Conservation (phyloP, 2,329 filamentous ascomycete genomes). For the Pseudocercospora eumusae region DNA sequence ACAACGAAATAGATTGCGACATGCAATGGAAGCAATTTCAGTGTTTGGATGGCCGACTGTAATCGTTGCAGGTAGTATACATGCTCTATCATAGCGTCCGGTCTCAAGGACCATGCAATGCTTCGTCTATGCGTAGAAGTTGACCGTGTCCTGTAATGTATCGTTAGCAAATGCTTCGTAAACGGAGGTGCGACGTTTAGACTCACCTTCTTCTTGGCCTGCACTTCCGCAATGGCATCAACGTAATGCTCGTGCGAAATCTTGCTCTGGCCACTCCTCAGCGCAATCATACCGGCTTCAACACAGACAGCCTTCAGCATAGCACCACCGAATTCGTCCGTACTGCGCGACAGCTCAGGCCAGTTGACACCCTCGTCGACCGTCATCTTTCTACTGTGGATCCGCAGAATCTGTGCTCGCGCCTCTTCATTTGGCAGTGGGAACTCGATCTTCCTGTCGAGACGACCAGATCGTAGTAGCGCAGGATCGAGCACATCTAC, state of each 20-base stretch:
- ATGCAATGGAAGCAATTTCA: background rate
- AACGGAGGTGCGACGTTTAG: background rate
- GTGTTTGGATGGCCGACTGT: background rate
- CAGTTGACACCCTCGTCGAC: constrained; percentile 93
- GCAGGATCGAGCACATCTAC: constrained; percentile 96
- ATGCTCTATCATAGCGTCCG: constrained; percentile 22
- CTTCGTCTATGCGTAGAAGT: constrained; percentile 40
- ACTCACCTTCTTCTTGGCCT: constrained; percentile 82
- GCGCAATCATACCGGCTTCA: constrained; percentile 97
- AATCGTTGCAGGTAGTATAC: constrained; percentile 21
- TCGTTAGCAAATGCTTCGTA: constrained; percentile 17
- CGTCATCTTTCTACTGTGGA: constrained; percentile 98
- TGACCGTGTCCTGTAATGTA: constrained; percentile 38
- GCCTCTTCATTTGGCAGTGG: constrained; percentile 97
- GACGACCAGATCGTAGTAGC: constrained; percentile 87
- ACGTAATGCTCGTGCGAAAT: constrained; percentile 98
- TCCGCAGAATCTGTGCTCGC: constrained; percentile 92
- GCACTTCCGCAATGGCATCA: constrained; percentile 95
- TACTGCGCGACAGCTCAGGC: constrained; percentile 91
- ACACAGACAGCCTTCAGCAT: constrained; percentile 98
- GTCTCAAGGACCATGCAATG: constrained; percentile 10
- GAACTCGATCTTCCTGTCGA: constrained; percentile 99
- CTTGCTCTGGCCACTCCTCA: constrained; percentile 92
- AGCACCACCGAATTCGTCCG: constrained; percentile 96
- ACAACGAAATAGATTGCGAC: background rate